Conservation (phyloP, 1,139 yeast genomes). For the Pichia sp. region DNA sequence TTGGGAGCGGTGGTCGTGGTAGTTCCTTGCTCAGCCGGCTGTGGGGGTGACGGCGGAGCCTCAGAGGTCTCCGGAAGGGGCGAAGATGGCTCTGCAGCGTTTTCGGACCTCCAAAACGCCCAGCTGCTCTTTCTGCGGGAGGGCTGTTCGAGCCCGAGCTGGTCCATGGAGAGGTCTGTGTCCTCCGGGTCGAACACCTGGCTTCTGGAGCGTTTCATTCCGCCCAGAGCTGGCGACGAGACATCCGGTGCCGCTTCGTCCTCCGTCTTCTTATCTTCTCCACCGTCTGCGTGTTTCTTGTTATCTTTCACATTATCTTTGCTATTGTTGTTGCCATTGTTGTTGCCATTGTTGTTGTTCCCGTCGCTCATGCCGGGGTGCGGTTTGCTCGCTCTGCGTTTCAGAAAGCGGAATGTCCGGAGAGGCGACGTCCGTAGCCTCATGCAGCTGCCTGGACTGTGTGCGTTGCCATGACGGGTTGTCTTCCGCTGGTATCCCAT, state of each 20-base stretch:
- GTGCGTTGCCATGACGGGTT: too few relatives aligned
- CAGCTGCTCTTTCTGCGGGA: slow-evolving; percentile 22
- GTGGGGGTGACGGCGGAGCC: background rate
- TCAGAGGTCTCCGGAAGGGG: background rate
- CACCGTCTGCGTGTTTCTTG: background rate
- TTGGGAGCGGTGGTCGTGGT: slow-evolving; percentile 1
- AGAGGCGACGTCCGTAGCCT: background rate
- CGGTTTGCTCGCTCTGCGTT: background rate
- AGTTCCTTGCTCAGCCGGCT: background rate
- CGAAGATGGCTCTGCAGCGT: background rate
- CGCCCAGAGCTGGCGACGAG: background rate
- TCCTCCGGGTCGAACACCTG: background rate
- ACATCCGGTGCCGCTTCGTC: too few relatives aligned
- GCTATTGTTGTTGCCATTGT: background rate
- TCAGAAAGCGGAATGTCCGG: background rate
- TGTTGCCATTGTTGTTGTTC: background rate
- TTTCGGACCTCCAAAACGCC: slow-evolving; percentile 26
- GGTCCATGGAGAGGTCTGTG: background rate
- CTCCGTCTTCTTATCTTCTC: background rate
- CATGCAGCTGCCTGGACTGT: background rate
- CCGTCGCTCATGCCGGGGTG: background rate
- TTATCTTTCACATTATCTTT: background rate
- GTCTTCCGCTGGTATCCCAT: too few relatives aligned
- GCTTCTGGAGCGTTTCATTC: background rate
- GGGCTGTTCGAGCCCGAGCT: background rate